Evolutionary conservation across 78 protist species (phyloP).

Genomic region (Protostelium mycophagum): DNA sequence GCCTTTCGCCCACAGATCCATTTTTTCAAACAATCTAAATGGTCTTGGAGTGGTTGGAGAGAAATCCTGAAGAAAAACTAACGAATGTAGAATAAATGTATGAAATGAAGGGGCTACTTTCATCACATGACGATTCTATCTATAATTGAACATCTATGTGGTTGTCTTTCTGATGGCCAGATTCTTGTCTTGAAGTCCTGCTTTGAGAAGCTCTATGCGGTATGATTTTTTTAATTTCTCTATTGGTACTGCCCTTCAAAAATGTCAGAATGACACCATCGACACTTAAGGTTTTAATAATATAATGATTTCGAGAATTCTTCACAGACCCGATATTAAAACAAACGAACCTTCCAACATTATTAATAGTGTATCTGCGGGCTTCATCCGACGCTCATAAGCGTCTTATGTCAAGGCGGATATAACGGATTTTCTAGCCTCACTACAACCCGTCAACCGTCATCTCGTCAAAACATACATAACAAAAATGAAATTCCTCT

Average conservation of each 20-base stretch:
- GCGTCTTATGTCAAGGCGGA: neutral
- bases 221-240: neutral
- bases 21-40: too few relatives aligned
- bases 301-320: neutral
- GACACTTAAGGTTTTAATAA: neutral
- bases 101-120: too few relatives aligned
- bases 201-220: neutral
- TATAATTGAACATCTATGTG: neutral
- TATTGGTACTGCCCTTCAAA: too few relatives aligned
- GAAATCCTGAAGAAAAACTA: too few relatives aligned
- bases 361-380: neutral
- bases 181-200: neutral
- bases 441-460: too few relatives aligned
- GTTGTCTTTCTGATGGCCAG: neutral
- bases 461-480: too few relatives aligned
- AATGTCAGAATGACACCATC: neutral
- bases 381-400: neutral
- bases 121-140: too few relatives aligned
- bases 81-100: too few relatives aligned
- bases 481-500: neutral
- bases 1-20: too few relatives aligned
- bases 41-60: too few relatives aligned
- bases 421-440: neutral
- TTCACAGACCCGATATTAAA: too few relatives aligned
- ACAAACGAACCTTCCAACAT: neutral